Evolutionary conservation across 2,329 filamentous ascomycete species (phyloP).

Genomic region (Trichoderma sp.): DNA sequence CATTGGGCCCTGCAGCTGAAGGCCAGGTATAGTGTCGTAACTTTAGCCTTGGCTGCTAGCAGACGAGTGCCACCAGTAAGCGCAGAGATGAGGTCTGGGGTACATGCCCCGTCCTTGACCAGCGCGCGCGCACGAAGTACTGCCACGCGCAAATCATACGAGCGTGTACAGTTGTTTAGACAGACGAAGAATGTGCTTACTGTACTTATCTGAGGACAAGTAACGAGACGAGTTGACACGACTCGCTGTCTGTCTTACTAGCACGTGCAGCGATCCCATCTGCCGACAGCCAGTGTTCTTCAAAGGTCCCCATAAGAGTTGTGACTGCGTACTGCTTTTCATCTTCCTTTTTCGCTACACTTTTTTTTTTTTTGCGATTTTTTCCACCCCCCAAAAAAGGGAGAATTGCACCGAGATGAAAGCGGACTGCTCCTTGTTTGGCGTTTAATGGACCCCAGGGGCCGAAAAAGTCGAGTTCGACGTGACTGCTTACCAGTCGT

Average conservation of each 20-base stretch:
- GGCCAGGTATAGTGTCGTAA: neutral
- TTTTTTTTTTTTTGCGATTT: neutral
- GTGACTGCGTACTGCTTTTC: neutral
- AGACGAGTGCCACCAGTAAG: slow-evolving; percentile 19
- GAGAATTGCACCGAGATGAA: slow-evolving; percentile 7
- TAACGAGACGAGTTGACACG: neutral
- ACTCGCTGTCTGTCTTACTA: neutral
- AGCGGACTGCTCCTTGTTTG: slow-evolving; percentile 4
- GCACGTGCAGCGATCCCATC: neutral
- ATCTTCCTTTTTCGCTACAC: neutral
- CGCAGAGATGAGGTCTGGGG: slow-evolving; percentile 15
- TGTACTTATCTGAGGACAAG: neutral
- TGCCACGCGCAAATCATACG: neutral
- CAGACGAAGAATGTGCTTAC: neutral
- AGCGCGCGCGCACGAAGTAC: neutral
- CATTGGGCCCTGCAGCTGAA: slow-evolving; percentile 14
- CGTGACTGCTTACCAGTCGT: slow-evolving; percentile 29
- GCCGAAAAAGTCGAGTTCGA: slow-evolving; percentile 13
- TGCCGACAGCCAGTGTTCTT: neutral
- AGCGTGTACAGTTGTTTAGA: neutral
- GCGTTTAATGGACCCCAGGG: slow-evolving; percentile 4
- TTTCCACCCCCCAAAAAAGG: too few species aligned
- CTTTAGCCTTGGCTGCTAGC: slow-evolving; percentile 5
- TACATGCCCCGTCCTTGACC: neutral
- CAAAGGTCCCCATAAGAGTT: neutral